A percentile compares a stretch with the other conserved stretches of the same genome.
Evolutionary conservation across 768 basidiomycete species (phyloP).

Genomic region (Leccinum truebloodii): DNA sequence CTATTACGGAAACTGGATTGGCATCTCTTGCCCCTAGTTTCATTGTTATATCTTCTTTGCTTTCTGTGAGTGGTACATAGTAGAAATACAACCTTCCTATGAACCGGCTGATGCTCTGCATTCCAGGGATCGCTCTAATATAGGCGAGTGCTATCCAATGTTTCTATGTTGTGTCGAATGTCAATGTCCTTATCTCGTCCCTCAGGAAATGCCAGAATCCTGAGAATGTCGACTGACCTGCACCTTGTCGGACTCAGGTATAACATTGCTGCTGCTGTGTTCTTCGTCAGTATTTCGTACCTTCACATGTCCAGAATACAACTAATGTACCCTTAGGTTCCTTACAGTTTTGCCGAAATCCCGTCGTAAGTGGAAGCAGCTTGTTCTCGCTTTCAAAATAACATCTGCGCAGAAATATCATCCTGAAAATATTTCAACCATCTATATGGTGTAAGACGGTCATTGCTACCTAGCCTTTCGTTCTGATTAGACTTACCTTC

Average conservation of each 20-base stretch:
- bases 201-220: conserved; percentile 44
- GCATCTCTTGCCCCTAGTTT: conserved; percentile 46
- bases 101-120: neutral
- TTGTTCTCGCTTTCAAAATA: neutral
- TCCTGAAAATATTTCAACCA: conserved; percentile 36
- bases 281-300: conserved; percentile 30
- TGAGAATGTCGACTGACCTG: conserved; percentile 43
- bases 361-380: conserved; percentile 34
- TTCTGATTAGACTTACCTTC: conserved; percentile 13
- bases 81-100: neutral
- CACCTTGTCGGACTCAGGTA: conserved; percentile 36
- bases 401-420: conserved; percentile 33
- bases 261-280: conserved; percentile 41
- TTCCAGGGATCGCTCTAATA: conserved; percentile 44
- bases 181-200: neutral
- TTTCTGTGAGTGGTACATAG: conserved; percentile 41
- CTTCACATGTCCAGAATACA: neutral
- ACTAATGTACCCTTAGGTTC: conserved; percentile 22
- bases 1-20: conserved; percentile 44
- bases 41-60: conserved; percentile 45
- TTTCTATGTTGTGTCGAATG: neutral
- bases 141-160: conserved; percentile 33
- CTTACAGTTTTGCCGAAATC: conserved; percentile 39
- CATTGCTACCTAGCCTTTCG: neutral
- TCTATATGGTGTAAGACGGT: conserved; percentile 36